These are phyloP conservation scores for Fusarium paranaense DNA, from an alignment of 2,329 filamentous ascomycete genomes.

Conservation along the genomic window DNA sequence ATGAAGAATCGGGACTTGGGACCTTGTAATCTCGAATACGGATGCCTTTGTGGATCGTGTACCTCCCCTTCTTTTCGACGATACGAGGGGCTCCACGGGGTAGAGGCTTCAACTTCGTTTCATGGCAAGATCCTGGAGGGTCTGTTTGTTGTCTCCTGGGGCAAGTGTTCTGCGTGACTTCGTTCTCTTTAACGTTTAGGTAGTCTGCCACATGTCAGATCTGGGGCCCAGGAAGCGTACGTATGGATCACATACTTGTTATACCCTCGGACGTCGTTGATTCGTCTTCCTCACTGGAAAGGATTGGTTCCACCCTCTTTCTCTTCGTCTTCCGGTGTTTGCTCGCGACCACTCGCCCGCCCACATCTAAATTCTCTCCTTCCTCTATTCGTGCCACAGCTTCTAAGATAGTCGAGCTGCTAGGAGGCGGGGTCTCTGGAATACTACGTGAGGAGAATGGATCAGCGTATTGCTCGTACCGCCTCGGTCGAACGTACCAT, in stretches of 20 bases:
- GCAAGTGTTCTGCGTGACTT: not conserved
- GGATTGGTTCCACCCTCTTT: constrained; percentile 33
- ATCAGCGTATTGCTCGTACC: not conserved
- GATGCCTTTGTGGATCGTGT: constrained; percentile 44
- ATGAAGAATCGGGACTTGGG: constrained; percentile 11
- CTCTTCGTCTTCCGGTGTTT: constrained; percentile 9
- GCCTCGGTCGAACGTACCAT: constrained; percentile 11
- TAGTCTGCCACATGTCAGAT: not conserved
- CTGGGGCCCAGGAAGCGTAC: not conserved
- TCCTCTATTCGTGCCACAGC: not conserved
- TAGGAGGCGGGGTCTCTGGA: constrained; percentile 29
- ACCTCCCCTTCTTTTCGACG: constrained; percentile 43
- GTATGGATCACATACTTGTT: not conserved
- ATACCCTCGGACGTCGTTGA: not conserved
- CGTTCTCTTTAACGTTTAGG: not conserved
- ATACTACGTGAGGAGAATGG: constrained; percentile 26
- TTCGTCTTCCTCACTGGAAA: constrained; percentile 6
- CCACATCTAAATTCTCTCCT: not conserved
- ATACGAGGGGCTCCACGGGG: constrained; percentile 42
- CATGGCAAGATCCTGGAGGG: too few relatives aligned
- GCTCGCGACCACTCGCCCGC: not conserved
- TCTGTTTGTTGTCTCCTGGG: not conserved
- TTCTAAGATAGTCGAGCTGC: not conserved
- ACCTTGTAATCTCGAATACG: constrained; percentile 46
- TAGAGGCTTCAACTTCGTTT: constrained; percentile 37